phyloP scores from a whole-genome alignment of 164 flowering plant species.

The Nymphaea thermarum region DNA sequence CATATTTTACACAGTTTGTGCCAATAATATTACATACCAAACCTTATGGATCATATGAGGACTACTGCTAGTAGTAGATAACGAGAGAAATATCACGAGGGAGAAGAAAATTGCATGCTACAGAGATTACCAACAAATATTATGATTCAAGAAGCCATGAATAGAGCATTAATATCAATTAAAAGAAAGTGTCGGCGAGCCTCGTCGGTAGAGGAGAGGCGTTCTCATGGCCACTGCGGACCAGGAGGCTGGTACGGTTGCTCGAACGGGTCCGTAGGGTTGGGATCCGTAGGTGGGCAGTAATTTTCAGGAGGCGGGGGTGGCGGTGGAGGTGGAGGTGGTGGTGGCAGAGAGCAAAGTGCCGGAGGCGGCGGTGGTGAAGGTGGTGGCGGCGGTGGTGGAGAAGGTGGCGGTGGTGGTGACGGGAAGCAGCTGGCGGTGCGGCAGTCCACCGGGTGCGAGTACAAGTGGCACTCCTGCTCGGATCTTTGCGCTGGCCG shows the following conservation, averaged over 20 bases:
- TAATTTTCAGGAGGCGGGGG: not conserved
- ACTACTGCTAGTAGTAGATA: not conserved
- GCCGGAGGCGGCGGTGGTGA: slow-evolving; percentile 2
- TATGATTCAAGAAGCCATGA: not conserved
- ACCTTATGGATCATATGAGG: not conserved
- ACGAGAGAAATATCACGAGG: no score
- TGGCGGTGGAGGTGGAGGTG: not conserved
- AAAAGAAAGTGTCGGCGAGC: no score
- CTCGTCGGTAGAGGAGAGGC: not conserved
- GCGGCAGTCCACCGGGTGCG: slow-evolving; percentile 44
- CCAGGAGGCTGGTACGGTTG: not conserved
- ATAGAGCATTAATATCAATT: not conserved
- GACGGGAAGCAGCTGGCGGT: slow-evolving; percentile 1
- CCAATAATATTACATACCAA: not conserved
- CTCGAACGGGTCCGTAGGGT: not conserved
- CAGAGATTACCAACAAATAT: not conserved
- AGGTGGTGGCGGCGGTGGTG: slow-evolving; percentile 1
- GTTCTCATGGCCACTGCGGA: not conserved
- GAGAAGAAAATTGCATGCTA: no score
- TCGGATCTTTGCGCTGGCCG: slow-evolving; percentile 32
- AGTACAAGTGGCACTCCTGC: slow-evolving; percentile 32
- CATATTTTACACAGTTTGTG: no score
- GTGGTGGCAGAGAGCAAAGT: not conserved
- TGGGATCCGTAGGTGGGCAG: not conserved
- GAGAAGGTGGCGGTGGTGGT: slow-evolving; percentile 3